Percentiles rank a stretch among this genome's conserved stretches.
These are phyloP conservation scores for Mycena venus DNA, from an alignment of 768 basidiomycete species.

Conservation along the genomic window DNA sequence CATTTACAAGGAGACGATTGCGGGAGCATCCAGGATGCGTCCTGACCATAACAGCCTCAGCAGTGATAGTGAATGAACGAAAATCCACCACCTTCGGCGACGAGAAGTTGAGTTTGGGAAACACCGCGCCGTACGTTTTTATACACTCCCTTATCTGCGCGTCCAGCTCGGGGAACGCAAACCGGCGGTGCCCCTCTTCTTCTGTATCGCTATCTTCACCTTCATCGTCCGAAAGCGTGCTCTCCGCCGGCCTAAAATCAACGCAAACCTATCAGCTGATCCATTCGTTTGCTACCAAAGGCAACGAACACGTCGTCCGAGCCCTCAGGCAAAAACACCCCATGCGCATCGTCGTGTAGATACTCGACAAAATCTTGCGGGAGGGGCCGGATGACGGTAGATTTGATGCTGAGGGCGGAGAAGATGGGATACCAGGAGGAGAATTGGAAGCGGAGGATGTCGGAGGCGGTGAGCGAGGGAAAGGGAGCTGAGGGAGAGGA, in stretches of 20 bases:
- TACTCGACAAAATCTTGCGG: slow-evolving; percentile 75
- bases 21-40: slow-evolving; percentile 93
- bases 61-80: background rate
- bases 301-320: slow-evolving; percentile 81
- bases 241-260: slow-evolving; percentile 61
- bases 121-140: slow-evolving; percentile 83
- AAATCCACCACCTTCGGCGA: slow-evolving; percentile 92
- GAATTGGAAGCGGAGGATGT: slow-evolving; percentile 82
- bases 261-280: background rate
- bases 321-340: slow-evolving; percentile 87
- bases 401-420: slow-evolving; percentile 73
- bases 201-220: slow-evolving; percentile 64
- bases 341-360: slow-evolving; percentile 74
- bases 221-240: slow-evolving; percentile 71
- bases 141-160: slow-evolving; percentile 74
- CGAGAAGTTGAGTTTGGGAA: slow-evolving; percentile 97
- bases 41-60: slow-evolving; percentile 59
- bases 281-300: too few relatives aligned
- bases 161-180: slow-evolving; percentile 89
- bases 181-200: slow-evolving; percentile 51
- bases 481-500: slow-evolving; percentile 60
- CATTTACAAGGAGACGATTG: slow-evolving; percentile 89
- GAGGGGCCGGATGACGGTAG: slow-evolving; percentile 81
- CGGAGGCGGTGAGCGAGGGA: slow-evolving; percentile 52
- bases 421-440: slow-evolving; percentile 89